Evolutionary conservation across 108 stramenopile species (phyloP), one percentile per base, ranked within the genome.

Genomic region (Hondaea fermentalgiana): DNA sequence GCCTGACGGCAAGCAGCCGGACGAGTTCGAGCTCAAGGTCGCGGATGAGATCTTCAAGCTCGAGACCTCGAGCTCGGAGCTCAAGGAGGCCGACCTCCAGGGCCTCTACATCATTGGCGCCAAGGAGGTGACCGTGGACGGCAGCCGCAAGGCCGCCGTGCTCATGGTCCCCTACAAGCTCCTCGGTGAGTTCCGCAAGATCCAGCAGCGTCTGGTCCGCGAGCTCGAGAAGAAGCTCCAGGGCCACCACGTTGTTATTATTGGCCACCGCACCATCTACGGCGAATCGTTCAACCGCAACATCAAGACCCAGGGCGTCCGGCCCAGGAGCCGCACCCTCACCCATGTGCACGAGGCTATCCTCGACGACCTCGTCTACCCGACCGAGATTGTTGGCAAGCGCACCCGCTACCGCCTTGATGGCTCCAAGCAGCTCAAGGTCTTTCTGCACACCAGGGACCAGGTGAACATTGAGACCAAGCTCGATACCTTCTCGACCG

Each of bases 191-290:
- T 98, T 96, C 95, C 94, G 98, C 93, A 98, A 99, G 95, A 96
- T 99, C 91, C 99, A 99, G 91, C 91, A 91, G 72, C 94, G 95
- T 71, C 95, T 99, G 89, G 97, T 99, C 21, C 97, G 97, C 58
- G 99, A 99, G 93, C 93, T 99, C 91, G 99, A 99, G 95, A 99
- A 99, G 97, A 99, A 99, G 93, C 98, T 98, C 95, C 97, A 97
- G 60, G 99, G 98, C 87, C 92, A 92, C 64, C 97, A 98, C 92
- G 98, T 99, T 69, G 92, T 99, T 90, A 94, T 99, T 88, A 94
- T 99, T 88, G 99, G 96, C 72, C 97, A 98, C 90, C 96, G 99
- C 71, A 99, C 97, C 93, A 99, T 99, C 91, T 95, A 98, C 69
- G 97, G 97, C 93, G 98, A 98, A 94, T 92, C 93, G 88, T 98